These are phyloP conservation scores for Tricholoma furcatifolium DNA, from an alignment of 768 basidiomycete genomes.

Conservation along the genomic window DNA sequence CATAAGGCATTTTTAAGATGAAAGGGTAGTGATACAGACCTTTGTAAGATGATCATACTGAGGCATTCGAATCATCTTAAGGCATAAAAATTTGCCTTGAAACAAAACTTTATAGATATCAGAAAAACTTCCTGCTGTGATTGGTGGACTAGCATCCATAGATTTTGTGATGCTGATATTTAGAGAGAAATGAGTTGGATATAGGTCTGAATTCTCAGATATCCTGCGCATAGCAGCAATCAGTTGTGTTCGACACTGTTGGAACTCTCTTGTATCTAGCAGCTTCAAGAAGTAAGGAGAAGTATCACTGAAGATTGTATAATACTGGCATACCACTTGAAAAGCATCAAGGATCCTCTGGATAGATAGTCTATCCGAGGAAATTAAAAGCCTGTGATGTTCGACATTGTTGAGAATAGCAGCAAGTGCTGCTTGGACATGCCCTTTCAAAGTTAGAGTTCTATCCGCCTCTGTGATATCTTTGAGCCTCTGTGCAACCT, in stretches of 20 bases:
- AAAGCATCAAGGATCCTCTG: neutral
- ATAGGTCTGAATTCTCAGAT: neutral
- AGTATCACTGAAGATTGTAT: neutral
- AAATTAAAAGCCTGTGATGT: neutral
- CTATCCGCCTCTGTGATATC: neutral
- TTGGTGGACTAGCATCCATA: neutral
- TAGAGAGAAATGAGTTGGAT: neutral
- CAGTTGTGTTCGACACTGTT: neutral
- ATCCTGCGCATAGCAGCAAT: neutral
- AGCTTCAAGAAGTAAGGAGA: neutral
- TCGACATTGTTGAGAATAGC: neutral
- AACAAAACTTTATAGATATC: neutral
- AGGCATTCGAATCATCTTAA: neutral
- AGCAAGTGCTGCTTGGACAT: neutral
- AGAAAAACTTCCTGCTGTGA: neutral
- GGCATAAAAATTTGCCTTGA: neutral
- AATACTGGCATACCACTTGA: neutral
- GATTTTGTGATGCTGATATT: neutral
- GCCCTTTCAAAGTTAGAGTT: too few relatives aligned
- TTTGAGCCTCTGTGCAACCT: too few relatives aligned
- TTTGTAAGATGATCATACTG: neutral
- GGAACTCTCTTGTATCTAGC: neutral
- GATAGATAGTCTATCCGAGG: neutral
- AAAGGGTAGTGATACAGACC: neutral
- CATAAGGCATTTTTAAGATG: neutral